Percentiles rank a stretch among this genome's conserved stretches.
Conservation (phyloP, 2,329 filamentous ascomycete genomes). For the Shiraia bambusicola region DNA sequence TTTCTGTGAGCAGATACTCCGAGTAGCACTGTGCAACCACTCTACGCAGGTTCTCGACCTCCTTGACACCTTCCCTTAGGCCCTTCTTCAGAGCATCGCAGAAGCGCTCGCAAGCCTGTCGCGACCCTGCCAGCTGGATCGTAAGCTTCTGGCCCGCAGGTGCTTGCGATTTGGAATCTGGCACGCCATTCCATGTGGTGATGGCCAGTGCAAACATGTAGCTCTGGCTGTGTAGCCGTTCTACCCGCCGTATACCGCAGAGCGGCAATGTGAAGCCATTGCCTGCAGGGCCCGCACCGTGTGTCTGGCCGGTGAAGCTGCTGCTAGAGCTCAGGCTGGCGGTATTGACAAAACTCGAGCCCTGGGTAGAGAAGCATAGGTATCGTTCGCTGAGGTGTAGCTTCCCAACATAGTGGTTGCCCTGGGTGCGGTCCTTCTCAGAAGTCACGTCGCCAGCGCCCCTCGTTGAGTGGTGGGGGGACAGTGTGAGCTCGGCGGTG, state of each 20-base stretch:
- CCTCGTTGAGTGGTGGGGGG: slow-evolving; percentile 63
- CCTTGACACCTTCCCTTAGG: slow-evolving; percentile 80
- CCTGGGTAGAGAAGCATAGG: slow-evolving; percentile 94
- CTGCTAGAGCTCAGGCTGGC: slow-evolving; percentile 79
- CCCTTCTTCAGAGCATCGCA: slow-evolving; percentile 94
- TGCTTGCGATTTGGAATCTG: slow-evolving; percentile 46
- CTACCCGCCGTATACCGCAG: slow-evolving; percentile 86
- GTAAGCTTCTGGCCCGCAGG: slow-evolving; percentile 78
- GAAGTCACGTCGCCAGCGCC: slow-evolving; percentile 38
- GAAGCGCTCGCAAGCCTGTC: slow-evolving; percentile 89
- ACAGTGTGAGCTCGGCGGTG: slow-evolving; percentile 87
- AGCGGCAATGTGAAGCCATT: slow-evolving; percentile 96
- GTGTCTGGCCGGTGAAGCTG: slow-evolving; percentile 86
- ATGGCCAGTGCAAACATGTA: slow-evolving; percentile 91
- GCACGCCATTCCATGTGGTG: slow-evolving; percentile 82
- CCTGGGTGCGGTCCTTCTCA: slow-evolving; percentile 67
- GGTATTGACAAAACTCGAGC: slow-evolving; percentile 79
- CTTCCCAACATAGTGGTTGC: slow-evolving; percentile 88
- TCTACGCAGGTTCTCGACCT: slow-evolving; percentile 78
- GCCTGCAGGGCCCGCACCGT: slow-evolving; percentile 86
- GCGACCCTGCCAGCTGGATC: slow-evolving; percentile 84
- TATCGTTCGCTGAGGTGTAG: slow-evolving; percentile 92
- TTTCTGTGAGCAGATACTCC: slow-evolving; percentile 54
- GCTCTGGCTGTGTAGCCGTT: slow-evolving; percentile 87
- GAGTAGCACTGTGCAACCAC: slow-evolving; percentile 88